phyloP scores from a whole-genome alignment of 495 filamentous ascomycete genomes.

The Schizothecium vesticola region DNA sequence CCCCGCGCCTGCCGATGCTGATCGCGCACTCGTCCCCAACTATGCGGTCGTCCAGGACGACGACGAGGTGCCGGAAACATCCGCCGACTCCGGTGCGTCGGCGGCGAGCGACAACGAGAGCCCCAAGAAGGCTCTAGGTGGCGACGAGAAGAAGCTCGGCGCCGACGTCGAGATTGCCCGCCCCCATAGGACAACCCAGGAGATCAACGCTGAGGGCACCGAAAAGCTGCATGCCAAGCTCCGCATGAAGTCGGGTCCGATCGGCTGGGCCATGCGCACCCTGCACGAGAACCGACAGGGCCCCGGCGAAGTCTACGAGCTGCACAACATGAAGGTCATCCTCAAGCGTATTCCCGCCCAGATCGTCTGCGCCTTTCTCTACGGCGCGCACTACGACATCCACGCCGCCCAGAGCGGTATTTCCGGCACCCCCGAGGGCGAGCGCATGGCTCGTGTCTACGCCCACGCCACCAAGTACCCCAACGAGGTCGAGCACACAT shows the following conservation, averaged over 20 bases:
- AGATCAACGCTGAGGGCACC: constrained; percentile 49
- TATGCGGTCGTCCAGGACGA: constrained; percentile 55
- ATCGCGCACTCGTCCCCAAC: constrained; percentile 33
- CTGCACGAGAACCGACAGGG: constrained; percentile 65
- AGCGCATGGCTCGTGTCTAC: constrained; percentile 54
- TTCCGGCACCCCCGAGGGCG: constrained; percentile 59
- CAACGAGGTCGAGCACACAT: constrained; percentile 71
- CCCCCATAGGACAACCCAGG: constrained; percentile 46
- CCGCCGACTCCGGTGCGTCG: constrained; percentile 16
- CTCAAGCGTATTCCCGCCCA: constrained; percentile 56
- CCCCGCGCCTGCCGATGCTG: constrained; percentile 38
- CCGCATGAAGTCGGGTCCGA: constrained; percentile 50
- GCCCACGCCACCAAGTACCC: constrained; percentile 60
- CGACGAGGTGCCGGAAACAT: constrained; percentile 29
- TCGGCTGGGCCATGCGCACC: constrained; percentile 68
- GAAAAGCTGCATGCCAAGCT: constrained; percentile 50
- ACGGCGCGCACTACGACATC: constrained; percentile 69
- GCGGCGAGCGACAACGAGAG: constrained; percentile 23
- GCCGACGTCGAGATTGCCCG: constrained; percentile 32
- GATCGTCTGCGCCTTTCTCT: constrained; percentile 51
- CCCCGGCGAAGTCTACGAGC: constrained; percentile 60
- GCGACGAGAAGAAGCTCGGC: constrained; percentile 26
- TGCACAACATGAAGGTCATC: constrained; percentile 55
- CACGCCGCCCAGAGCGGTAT: constrained; percentile 62
- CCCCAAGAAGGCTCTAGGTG: constrained; percentile 42